Evolutionary conservation across 345 rosid species (phyloP), one percentile per base, ranked within the genome.

Genomic region (Citrus maxima): DNA sequence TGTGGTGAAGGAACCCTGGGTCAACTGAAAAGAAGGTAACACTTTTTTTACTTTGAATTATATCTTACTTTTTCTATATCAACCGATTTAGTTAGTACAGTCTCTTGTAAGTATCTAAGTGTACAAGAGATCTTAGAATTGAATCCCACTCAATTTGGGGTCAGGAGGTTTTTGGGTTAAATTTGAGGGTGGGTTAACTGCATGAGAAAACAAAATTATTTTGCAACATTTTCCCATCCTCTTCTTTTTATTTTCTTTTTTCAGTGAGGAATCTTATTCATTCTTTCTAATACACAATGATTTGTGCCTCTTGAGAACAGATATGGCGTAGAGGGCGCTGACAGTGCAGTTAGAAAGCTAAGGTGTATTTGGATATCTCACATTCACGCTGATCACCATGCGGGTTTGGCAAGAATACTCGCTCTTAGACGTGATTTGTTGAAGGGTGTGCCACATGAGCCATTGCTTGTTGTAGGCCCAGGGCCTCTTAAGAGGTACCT

Each of bases 1-100:
- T 95, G 99, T 51, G 97, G 99, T 10, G 99, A 95, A 90, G 99
- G 99, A 81, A 95, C 96, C 69, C 83, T 95, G 35, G 98, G 97
- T 38, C 98, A 95, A 84, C 90, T 93, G 82, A 95, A 92, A 85
- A 91, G 99, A 89, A 92, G 95, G 95, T 93, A 83, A 12, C 42
- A 68, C 56, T 14, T 7, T 35, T 42, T 5, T 38, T 54, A 77
- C 56, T 2, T 68, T 34, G 60, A 61, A 61, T 72, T 55, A 49
- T 8, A 3, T 38, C 30, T 8, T 28, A 19, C 27, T 60, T 18
- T 22, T 28, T 64, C 22, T 18, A 65, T 65, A 32, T 65, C 35
- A 32, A 8, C 7, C 2, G 19, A 3, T 65, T 65, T 16, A 19
- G 35, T 65, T 19, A n/a, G 19, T 61, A 25, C 1, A 0, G 25